A percentile compares a stretch with the other conserved stretches of the same genome.
Evolutionary conservation across 1,284 basidiomycete species (phyloP).

Genomic region (Ceratobasidium sp.): DNA sequence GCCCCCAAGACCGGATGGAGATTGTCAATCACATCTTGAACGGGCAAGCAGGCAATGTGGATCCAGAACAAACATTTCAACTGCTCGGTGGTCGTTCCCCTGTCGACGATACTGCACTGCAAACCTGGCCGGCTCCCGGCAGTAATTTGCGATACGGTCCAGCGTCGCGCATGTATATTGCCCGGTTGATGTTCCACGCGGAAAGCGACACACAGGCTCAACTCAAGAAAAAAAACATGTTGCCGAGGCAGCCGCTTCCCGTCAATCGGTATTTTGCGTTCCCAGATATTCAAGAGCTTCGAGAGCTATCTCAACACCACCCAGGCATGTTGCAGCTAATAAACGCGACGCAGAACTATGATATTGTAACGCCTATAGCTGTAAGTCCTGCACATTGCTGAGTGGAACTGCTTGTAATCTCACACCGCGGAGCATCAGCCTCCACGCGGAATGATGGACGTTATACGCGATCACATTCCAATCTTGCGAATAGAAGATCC

Average conservation of each 20-base stretch:
- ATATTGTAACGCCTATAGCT: no score
- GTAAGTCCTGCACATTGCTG: no score
- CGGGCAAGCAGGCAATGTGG: neutral
- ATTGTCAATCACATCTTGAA: neutral
- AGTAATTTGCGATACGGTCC: neutral
- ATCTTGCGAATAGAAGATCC: no score
- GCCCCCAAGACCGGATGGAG: neutral
- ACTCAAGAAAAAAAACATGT: neutral
- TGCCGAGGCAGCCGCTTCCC: neutral
- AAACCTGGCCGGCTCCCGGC: neutral
- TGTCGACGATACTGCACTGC: neutral
- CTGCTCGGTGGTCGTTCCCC: neutral
- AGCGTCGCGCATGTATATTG: neutral
- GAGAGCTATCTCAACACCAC: no score
- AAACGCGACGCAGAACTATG: no score
- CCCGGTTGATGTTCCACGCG: neutral
- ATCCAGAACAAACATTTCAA: neutral
- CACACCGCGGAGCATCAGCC: no score
- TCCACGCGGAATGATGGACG: no score
- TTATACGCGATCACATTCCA: no score
- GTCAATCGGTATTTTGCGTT: no score
- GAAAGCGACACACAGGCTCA: neutral
- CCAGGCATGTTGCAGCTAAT: no score
- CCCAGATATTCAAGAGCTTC: no score
- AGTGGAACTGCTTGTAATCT: no score